Percentiles rank a stretch among this genome's conserved stretches.
Evolutionary conservation across 1,284 basidiomycete species (phyloP).

Genomic region (Pholiota adiposa): DNA sequence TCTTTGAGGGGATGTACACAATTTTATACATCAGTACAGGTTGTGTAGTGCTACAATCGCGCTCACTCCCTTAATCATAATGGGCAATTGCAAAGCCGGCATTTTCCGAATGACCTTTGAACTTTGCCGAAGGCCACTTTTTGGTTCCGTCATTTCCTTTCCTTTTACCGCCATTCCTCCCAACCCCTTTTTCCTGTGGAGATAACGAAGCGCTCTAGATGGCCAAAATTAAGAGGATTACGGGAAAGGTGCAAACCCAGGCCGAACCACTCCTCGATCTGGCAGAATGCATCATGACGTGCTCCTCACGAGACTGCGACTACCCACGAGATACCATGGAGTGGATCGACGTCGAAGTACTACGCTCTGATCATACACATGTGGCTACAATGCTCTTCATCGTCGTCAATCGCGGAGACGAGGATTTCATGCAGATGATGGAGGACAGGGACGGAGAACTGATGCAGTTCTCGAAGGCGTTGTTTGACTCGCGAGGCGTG

Average conservation of each 20-base stretch:
- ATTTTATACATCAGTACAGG: no score
- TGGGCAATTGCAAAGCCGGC: no score
- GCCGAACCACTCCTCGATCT: background rate
- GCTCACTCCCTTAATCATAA: no score
- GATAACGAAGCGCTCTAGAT: no score
- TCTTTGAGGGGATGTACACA: background rate
- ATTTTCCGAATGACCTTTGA: no score
- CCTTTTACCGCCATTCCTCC: no score
- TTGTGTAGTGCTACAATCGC: no score
- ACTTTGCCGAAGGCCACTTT: no score
- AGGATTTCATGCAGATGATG: slow-evolving; percentile 28
- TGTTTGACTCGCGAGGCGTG: slow-evolving; percentile 33
- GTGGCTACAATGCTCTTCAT: background rate
- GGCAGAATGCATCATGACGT: slow-evolving; percentile 6
- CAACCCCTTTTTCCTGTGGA: no score
- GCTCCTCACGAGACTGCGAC: slow-evolving; percentile 2
- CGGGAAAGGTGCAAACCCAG: background rate
- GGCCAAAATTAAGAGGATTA: no score
- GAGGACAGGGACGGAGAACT: slow-evolving; percentile 36
- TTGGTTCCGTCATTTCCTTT: no score
- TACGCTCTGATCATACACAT: slow-evolving; percentile 3
- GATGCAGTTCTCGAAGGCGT: slow-evolving; percentile 25
- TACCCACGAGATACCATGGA: background rate
- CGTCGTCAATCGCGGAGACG: background rate
- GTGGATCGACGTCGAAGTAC: background rate